Evolutionary conservation across 2,329 filamentous ascomycete species (phyloP), one percentile per base, ranked within the genome.

Genomic region (Lasiodiplodia theobromae): DNA sequence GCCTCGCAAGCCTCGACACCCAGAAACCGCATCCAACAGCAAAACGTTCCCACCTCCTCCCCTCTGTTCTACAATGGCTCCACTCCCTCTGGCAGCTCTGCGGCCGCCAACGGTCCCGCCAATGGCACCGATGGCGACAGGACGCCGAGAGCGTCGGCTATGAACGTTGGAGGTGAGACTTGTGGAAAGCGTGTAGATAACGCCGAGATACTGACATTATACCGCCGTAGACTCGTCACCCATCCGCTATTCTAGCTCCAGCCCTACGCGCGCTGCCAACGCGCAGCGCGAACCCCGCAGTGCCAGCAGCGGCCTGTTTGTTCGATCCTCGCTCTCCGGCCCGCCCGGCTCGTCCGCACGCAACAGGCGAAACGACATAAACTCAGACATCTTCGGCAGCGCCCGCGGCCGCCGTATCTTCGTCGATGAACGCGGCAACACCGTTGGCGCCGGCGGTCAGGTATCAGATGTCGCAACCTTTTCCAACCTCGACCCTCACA

Each of bases 231-330:
- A 94, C 76, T 98, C 95, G 0, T 98, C 95, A 0, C 95, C 95
- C 1, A 93, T 98, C 73, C 89, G 90, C 78, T 98, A 97, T 68
- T 89, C 93, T 44, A 97, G 93, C 80, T 97, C 95, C 47, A 97
- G 92, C 76, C 93, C 93, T 31, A 89, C 88, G n/a, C 88, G 88
- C 76, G 84, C 77, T 63, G 77, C 83, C 71, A 81, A 82, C 65
- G 81, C 87, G 71, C 84, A 87, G 60, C 83, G 84, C 65, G 90
- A 95, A 77, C 84, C 93, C 70, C 88, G 88, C 73, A 96, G 92
- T 78, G 93, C 93, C 76, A 93, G 91, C 82, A 97, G 94, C 76
- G 92, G 90, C 5, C 86, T 98, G 37, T 98, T 98, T 77, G 91
- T 97, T 40, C 85, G 91, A 74, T 83, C 60, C 28, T 52, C 60